Base-by-base conservation (phyloP, 2,329 filamentous ascomycete species). In the Colletotrichum sp. region DNA sequence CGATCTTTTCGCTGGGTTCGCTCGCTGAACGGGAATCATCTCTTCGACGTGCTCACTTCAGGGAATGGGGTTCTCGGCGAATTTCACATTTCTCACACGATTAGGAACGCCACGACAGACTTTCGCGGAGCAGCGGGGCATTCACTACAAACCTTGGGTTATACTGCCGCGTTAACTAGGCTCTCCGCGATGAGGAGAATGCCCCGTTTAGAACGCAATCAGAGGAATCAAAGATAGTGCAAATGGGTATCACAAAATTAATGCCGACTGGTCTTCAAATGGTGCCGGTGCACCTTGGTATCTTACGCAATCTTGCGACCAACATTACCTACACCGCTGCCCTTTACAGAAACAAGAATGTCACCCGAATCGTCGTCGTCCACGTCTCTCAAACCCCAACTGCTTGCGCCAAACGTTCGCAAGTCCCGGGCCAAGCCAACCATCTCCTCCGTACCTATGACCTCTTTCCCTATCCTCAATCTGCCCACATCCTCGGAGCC, bases 401-500 rank as follows among this genome's bases (percentile, higher is more conserved):
- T 95, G 79, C 94, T 96, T 59, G 95, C 94, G 34, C 96, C 96
- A 85, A 99, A 98, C n/a, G 91, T 93, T 82, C 92, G 94, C 79
- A 98, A 85, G 83, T 99, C 97, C 80, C 97, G 90, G 13, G 95
- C 96, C 70, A 98, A 86, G 66, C 92, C 92, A 72, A 99, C 90
- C 69, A 95, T 88, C 75, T 95, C 93, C 82, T 98, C 95, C 4
- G 93, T 94, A 0, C 93, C 96, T 61, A 99, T 85, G 1, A 98
- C 92, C 63, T 96, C 94, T 80, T 92, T 93, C 36, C 96, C 95
- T 74, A 99, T 83, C 77, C 95, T 92, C 79, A 99, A 84, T 75
- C 97, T 91, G 6, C 97, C 97, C 16, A 99, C 96, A 84, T 99
- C 97, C 83, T 99, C 97, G 1, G 94, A 95, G 0, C 97, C 97